Evolutionary conservation across 2,329 filamentous ascomycete genomes (phyloP), one percentile per base, ranked within the genome.

Genomic region (Colletotrichum tropicale): DNA sequence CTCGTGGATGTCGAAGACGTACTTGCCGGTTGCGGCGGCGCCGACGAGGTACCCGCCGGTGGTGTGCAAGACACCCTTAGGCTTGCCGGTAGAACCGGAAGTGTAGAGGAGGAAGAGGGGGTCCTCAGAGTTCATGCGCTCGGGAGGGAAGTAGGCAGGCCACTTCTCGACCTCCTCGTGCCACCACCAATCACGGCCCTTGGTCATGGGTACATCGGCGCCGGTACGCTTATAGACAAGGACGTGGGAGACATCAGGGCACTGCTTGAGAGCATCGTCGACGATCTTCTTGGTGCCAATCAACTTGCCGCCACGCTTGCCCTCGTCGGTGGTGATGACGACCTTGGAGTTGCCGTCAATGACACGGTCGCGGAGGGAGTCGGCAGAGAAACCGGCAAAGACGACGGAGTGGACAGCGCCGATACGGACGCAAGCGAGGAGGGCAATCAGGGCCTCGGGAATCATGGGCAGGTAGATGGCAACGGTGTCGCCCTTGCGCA

Each of bases 201-300:
- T 87, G 68, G 95, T 98, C 94, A 94, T 96, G 78, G 96, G 96
- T 24, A 98, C 93, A 69, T 98, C 96, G 65, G 96, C 93, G 68
- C 96, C 96, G 48, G 97, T 99, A 81, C 97, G 94, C 91, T 98
- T 96, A 90, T 93, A 98, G 72, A 99, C 97, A 52, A 99, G 90
- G 80, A 95, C 95, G 85, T 94, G 92, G 56, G 89, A 92, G 78
- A 99, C 94, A 80, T 95, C 93, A 21, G 96, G 96, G 87, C 96
- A 98, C 87, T 98, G 95, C 90, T 97, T 98, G 76, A 99, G 91
- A 48, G 96, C 96, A 83, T 98, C 97, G 82, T 99, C 97, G 80
- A 98, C 97, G 83, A 99, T 98, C 90, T 98, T 98, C 93, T 99
- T 98, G 81, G 96, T 98, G 82, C 95, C 95, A 84, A 99, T 98